A percentile compares a stretch with the other conserved stretches of the same genome.
These are phyloP conservation scores for Trichothecium sympodiale DNA, from an alignment of 2,329 filamentous ascomycete genomes.

Conservation along the genomic window DNA sequence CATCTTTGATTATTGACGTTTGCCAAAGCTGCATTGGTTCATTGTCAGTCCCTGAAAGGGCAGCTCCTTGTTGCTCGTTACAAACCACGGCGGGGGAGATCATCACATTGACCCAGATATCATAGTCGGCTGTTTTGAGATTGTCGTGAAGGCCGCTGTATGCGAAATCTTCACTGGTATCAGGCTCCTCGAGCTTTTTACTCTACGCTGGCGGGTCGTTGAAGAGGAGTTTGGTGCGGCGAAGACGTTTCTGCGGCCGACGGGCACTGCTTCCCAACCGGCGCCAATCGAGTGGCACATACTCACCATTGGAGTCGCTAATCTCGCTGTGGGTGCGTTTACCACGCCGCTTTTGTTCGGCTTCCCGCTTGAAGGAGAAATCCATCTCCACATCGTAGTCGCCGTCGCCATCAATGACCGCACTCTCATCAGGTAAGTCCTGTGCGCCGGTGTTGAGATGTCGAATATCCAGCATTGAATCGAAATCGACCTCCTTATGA, in stretches of 20 bases:
- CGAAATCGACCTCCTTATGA: conserved; percentile 24
- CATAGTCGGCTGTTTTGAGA: too few species aligned
- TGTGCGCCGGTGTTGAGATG: conserved; percentile 34
- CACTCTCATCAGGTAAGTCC: conserved; percentile 9
- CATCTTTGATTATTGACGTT: too few species aligned
- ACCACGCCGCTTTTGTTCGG: conserved; percentile 34
- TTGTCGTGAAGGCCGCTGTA: too few species aligned
- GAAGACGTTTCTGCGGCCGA: conserved; percentile 33
- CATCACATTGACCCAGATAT: too few species aligned
- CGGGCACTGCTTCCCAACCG: conserved; percentile 35
- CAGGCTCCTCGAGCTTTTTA: conserved; percentile 42
- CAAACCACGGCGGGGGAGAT: too few species aligned
- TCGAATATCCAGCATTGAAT: conserved; percentile 30
- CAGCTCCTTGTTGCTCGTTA: too few species aligned
- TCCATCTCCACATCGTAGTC: conserved; percentile 24
- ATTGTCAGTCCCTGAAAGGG: too few species aligned
- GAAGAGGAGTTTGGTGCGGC: conserved; percentile 35
- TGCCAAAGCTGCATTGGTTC: too few species aligned
- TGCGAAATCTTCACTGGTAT: conserved; percentile 35
- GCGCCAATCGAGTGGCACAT: conserved; percentile 26
- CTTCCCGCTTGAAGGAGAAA: conserved; percentile 27
- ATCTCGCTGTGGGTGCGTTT: conserved; percentile 44
- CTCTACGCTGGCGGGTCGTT: conserved; percentile 39
- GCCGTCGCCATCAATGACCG: conserved; percentile 11
- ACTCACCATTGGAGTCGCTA: conserved; percentile 36